A percentile compares a stretch with the other conserved stretches of the same genome.
These are phyloP conservation scores for Chlorella sp. DNA, from an alignment of 139 green algal genomes.

Conservation along the genomic window DNA sequence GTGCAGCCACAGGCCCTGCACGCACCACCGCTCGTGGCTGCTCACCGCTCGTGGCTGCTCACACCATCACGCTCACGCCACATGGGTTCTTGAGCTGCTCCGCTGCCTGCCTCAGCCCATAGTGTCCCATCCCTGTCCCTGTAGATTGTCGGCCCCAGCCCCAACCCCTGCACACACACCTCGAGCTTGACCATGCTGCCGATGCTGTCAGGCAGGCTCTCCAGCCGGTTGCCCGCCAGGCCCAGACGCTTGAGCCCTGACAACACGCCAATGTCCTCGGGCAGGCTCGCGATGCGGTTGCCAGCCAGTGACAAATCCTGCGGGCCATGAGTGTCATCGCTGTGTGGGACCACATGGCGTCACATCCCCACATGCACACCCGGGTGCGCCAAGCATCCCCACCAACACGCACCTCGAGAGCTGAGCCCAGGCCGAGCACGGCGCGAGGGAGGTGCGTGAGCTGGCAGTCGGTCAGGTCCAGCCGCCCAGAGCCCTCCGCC, in stretches of 20 bases:
- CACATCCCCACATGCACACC: background rate
- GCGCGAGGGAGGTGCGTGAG: slow-evolving; percentile 16
- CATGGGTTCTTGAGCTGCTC: no score
- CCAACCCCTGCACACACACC: slow-evolving; percentile 27
- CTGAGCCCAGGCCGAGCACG: slow-evolving; percentile 14
- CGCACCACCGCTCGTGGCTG: no score
- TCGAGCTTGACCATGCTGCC: slow-evolving; percentile 36
- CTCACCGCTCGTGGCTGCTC: no score
- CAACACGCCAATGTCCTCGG: slow-evolving; percentile 31
- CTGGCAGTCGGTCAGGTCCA: slow-evolving; percentile 66
- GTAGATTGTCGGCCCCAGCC: no score
- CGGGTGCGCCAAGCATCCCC: background rate
- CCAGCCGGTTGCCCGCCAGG: slow-evolving; percentile 54
- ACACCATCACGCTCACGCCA: no score
- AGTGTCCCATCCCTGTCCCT: no score
- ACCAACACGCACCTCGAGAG: slow-evolving; percentile 7
- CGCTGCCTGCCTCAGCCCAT: no score
- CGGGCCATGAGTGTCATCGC: background rate
- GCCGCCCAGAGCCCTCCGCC: slow-evolving; percentile 35
- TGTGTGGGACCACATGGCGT: background rate
- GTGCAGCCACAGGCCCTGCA: slow-evolving; percentile 48
- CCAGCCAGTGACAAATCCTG: slow-evolving; percentile 64
- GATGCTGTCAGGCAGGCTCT: slow-evolving; percentile 13
- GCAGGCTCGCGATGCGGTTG: slow-evolving; percentile 47
- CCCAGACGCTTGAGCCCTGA: slow-evolving; percentile 39